These are phyloP conservation scores for Paratinospora sagittata DNA, from an alignment of 164 flowering plant species.

Conservation along the genomic window DNA sequence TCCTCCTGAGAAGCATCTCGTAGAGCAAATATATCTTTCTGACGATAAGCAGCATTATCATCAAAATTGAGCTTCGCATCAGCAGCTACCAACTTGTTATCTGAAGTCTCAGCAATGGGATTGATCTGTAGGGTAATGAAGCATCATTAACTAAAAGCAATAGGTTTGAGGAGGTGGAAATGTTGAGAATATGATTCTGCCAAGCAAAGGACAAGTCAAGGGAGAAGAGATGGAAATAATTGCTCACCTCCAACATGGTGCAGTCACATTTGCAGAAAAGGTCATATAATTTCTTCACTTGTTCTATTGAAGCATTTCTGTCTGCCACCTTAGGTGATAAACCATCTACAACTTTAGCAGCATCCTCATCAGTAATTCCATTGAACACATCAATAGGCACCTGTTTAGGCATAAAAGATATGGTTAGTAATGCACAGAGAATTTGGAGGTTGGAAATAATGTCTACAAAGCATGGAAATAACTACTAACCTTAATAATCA, in stretches of 20 bases:
- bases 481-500: conserved; percentile 75
- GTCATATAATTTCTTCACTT: conserved; percentile 89
- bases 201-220: background rate
- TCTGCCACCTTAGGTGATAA: conserved; percentile 76
- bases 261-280: conserved; percentile 86
- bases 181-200: background rate
- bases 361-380: conserved; percentile 99
- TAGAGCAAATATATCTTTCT: conserved; percentile 77
- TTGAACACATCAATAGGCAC: conserved; percentile 91
- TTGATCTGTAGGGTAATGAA: conserved; percentile 52
- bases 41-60: conserved; percentile 96
- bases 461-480: background rate
- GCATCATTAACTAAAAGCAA: conserved; percentile 3
- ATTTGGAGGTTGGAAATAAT: background rate
- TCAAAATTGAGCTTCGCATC: conserved; percentile 98
- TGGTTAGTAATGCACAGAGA: background rate
- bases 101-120: conserved; percentile 93
- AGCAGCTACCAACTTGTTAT: conserved; percentile 87
- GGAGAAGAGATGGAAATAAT: background rate
- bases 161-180: background rate
- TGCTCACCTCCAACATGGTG: conserved; percentile 81
- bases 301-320: conserved; percentile 70
- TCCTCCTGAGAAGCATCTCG: conserved; percentile 97
- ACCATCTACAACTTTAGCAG: conserved; percentile 98
- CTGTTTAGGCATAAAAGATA: conserved; percentile 30